Evolutionary conservation across 352 stramenopile genomes (phyloP), one percentile per base, ranked within the genome.

Genomic region (Pythium monospermum): DNA sequence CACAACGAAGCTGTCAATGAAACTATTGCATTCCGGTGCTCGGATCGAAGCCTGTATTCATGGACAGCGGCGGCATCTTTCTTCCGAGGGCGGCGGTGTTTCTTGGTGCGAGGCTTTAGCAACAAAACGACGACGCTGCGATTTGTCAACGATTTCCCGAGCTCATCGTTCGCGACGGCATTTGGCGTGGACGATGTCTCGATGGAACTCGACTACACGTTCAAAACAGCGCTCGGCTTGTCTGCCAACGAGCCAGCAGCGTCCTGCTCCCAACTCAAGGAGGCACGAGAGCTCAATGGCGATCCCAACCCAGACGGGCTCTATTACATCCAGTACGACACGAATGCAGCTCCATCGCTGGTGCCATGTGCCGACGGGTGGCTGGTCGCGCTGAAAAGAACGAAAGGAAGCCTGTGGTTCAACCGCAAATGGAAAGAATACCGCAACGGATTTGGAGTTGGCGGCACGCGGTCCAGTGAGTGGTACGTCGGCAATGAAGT

Each of bases 381-480:
- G 74, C 66, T 86, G 15, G 68, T 86, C 28, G 72, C 70, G 3
- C 68, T 82, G 33, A 68, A 57, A 21, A 65, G 74, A 10, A 51
- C 66, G 2, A 83, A 68, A 26, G 71, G 71, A 0, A 73, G 66
- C 30, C 57, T 78, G 22, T 69, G 44, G n/a, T 85, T 86, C 43
- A 76, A 81, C 25, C 73, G 69, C 16, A 79, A 80, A 37, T 83
- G 74, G 74, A 64, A 59, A 25, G 74, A 86, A 22, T 86, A 86
- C 46, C 65, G 59, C 6, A 66, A 70, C 21, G 74, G 74, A 4
- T 86, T 85, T 53, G 74, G 71, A 0, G 18, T 80, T 10, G 74
- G 65, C n/a, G 13, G 30, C 30, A 35, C 30, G 2, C 71, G 55
- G 0, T 59, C 43, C 0, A 73, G 47, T 53, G 71, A 85, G 42